Conservation (phyloP, 495 filamentous ascomycete species). For the Penicillium coffeae region DNA sequence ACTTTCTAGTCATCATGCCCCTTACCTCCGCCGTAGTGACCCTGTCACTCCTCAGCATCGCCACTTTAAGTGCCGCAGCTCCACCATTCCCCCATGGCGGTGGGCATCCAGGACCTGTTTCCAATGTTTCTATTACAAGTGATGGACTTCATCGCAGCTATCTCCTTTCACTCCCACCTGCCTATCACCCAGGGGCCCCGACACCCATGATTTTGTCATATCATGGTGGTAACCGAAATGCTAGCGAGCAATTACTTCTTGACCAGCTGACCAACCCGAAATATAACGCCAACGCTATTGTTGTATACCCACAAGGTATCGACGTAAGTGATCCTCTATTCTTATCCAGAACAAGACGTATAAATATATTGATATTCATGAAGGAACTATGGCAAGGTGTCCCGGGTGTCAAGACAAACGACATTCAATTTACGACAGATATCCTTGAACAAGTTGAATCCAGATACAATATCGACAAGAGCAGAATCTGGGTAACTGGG, state of each 20-base stretch:
- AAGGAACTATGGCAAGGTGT: slow-evolving; percentile 4
- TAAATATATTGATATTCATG: not conserved
- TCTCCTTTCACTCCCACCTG: not conserved
- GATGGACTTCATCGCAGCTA: not conserved
- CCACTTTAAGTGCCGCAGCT: not conserved
- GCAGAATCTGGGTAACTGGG: not conserved
- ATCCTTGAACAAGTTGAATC: not conserved
- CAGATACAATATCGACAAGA: not conserved
- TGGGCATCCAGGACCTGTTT: not conserved
- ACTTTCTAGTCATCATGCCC: not conserved
- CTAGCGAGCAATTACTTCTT: not conserved
- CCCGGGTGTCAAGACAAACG: not conserved
- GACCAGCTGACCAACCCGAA: slow-evolving; percentile 3
- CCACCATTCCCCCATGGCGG: not conserved
- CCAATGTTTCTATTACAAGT: slow-evolving; percentile 1
- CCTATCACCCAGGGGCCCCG: not conserved
- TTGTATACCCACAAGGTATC: slow-evolving; percentile 1
- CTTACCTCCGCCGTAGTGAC: not conserved
- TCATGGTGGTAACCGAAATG: not conserved
- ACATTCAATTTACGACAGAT: not conserved
- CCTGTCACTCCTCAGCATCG: too few species aligned
- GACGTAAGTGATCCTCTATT: slow-evolving; percentile 1
- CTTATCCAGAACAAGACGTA: not conserved
- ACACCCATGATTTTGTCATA: not conserved
- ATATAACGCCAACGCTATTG: not conserved